Base-by-base conservation (phyloP, 805 yeast genomes). In the Zygoascus biomembranicola region DNA sequence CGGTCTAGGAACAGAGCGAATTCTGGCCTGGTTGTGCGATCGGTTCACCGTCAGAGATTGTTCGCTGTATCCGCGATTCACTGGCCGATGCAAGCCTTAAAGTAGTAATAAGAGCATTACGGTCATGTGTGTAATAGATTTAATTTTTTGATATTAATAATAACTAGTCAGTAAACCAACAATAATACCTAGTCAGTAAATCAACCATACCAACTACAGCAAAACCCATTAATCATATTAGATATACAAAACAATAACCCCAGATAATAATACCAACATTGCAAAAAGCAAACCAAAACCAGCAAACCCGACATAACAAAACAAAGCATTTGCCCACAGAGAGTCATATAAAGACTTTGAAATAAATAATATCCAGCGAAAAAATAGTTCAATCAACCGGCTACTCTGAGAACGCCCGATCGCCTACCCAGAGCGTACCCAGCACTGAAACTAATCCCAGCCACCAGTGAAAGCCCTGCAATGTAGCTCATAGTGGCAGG, bases 21-120 rank as follows among this genome's bases (percentile, higher is more conserved):
- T 94, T 66, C 78, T 94, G 63, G 99, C 99, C 42, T 94, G 99
- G 99, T 79, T 94, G 68, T 90, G 97, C 76, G 85, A 90, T 80
- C 80, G 99, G 73, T 94, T 82, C 77, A 95, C 99, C 35, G 99
- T 94, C 58, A 87, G 99, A 76, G 99, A 94, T 72, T 94, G 99
- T 73, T 86, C 96, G 32, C 77, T 95, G 72, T 94, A 92, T 72
- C 99, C 99, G 61, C 87, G 99, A 74, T 94, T 88, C 78, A 78
- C 95, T 53, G 99, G 98, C 58, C 85, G 99, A 78, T 92, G 98
- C 77, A 88, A 82, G 74, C 99, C 99, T 75, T 92, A 73, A 55
- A 39, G 26, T 5, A 5, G 13, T 47, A 23, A 23, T 6, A 23
- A 6, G 28, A 23, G 28, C 28, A 23, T 23, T 23, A 23, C 6